Base-by-base conservation (phyloP, 1,139 yeast species). In the Kurtzmaniella quercitrusa region DNA sequence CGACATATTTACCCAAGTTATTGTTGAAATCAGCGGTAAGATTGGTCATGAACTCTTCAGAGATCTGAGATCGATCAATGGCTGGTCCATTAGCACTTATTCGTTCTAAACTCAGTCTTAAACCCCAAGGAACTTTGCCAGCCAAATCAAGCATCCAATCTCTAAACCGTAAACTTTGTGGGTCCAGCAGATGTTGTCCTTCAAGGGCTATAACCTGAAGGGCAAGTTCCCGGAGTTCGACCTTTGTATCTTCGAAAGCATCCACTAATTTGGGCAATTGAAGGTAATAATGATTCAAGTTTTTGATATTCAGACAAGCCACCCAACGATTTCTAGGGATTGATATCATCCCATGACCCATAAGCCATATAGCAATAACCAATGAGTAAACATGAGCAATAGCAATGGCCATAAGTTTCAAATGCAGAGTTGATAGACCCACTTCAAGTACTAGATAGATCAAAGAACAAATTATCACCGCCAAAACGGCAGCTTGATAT, bases 381-480 rank as follows among this genome's bases (percentile, higher is more conserved):
- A 88, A 71, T 0, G 95, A 79, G 59, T 87, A 88, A n/a, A 86
- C 81, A 59, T 88, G 94, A 1, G 94, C 79, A 25, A 86, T 57
- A 0, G 94, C 93, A 50, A 88, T 85, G 14, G 85, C 73, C 66
- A 87, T 73, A 41, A 83, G 73, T 58, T 83, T 85, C 56, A 87
- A 65, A 40, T 83, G 79, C 40, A 62, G 60, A 46, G 80, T 64
- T 3, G 79, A 70, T 41, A 86, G 69, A 2, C 91, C 89, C 9
- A 78, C 76, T 46, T 79, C 81, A 14, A 84, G 52, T 34, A 82
- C 63, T 49, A 85, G 71, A 57, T 88, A 88, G 3, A 85, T 54
- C 23, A 82, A 59, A 0, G 85, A 88, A 1, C 75, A 53, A 0
- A 76, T 37, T 0, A 85, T 82, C 3, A 77, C 70, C 0, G 70